Evolutionary conservation across 2,329 filamentous ascomycete species (phyloP), one percentile per base, ranked within the genome.

Genomic region (Albifimbria verrucaria): DNA sequence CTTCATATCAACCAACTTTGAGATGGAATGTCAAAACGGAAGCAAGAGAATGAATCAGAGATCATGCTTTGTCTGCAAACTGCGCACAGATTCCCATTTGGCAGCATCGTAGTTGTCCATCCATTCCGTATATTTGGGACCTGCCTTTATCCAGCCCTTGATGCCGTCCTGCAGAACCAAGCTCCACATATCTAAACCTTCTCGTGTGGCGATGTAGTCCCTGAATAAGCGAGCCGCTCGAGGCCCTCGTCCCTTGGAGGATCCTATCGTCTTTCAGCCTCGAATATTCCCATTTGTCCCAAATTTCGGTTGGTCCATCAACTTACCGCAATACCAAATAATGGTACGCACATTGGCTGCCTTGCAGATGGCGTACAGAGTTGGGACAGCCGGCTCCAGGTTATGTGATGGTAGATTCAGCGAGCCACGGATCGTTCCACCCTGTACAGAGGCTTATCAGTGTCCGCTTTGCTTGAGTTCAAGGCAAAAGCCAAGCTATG

Each of bases 221-320:
- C 68, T 70, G 59, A 85, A 78, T 81, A 80, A 85, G 7, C 71
- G 74, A 1, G 78, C 79, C 2, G 77, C 74, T n/a, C 81, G 72
- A 2, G 71, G 76, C 3, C 81, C 82, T 3, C 82, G 76, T 4
- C 81, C 81, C 2, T 58, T 57, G 2, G 78, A 83, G 2, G 82
- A 84, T 2, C 76, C 82, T 85, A 51, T 51, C 12, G 4, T 22
- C 24, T 9, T 20, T 32, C 17, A 44, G 20, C 43, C 26, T 43
- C 41, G 36, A 50, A 17, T 42, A 23, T n/a, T 45, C 20, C 28
- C 15, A 24, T 20, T n/a, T 10, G 7, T 32, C 9, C 15, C 26
- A 7, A 41, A 17, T 23, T n/a, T n/a, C 12, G 32, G 21, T n/a
- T 24, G 7, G 26, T 23, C 2, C 17, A 15, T 15, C 43, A 15